Evolutionary conservation across 768 basidiomycete genomes (phyloP).

Genomic region (Xanthoconium stramineum): DNA sequence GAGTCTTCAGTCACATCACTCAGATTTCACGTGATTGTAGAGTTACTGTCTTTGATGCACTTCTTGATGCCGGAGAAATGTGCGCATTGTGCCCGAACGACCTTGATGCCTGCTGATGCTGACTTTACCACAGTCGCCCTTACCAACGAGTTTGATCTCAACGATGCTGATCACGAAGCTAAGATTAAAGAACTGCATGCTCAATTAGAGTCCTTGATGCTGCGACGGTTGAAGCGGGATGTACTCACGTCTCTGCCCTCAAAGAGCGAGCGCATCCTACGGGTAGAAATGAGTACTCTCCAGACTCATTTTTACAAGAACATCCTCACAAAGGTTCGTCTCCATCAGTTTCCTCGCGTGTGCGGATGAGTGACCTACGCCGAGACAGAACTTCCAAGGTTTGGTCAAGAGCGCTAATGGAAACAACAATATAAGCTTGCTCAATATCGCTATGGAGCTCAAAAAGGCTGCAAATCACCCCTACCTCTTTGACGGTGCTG

Average conservation of each 20-base stretch:
- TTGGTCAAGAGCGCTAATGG: slow-evolving; percentile 87
- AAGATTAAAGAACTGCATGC: slow-evolving; percentile 96
- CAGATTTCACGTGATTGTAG: slow-evolving; percentile 39
- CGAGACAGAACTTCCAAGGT: slow-evolving; percentile 81
- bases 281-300: slow-evolving; percentile 95
- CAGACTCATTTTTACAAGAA: slow-evolving; percentile 99
- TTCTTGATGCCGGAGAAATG: slow-evolving; percentile 99
- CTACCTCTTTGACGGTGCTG: slow-evolving; percentile 96
- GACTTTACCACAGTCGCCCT: slow-evolving; percentile 62
- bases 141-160: slow-evolving; percentile 93
- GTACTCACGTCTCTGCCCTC: slow-evolving; percentile 95
- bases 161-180: slow-evolving; percentile 85
- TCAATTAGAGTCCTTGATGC: slow-evolving; percentile 92
- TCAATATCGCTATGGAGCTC: slow-evolving; percentile 99
- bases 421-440: slow-evolving; percentile 87
- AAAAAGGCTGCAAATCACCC: slow-evolving; percentile 99
- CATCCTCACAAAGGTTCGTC: slow-evolving; percentile 80
- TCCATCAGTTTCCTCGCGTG: background rate
- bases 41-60: slow-evolving; percentile 95
- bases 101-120: background rate
- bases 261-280: slow-evolving; percentile 95
- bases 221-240: slow-evolving; percentile 91
- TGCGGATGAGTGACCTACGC: slow-evolving; percentile 3
- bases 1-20: slow-evolving; percentile 4
- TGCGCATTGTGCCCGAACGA: slow-evolving; percentile 34